These are phyloP conservation scores for Euphorbia pulcherrima DNA, from an alignment of 345 rosid species.

Conservation along the genomic window DNA sequence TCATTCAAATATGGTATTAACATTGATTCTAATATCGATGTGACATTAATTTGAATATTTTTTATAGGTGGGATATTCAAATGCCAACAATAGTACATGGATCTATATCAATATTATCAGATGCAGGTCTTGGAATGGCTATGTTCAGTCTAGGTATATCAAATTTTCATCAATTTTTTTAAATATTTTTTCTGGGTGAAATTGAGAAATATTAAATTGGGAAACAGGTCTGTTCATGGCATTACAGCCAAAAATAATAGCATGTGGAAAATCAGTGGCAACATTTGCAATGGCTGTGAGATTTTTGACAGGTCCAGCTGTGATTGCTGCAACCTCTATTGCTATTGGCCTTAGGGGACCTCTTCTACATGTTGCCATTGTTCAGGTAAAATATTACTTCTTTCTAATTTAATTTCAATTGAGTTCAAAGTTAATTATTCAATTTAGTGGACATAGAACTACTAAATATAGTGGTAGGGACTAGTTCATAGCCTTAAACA, in stretches of 20 bases:
- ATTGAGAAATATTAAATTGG: not conserved
- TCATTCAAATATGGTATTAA: too few species aligned
- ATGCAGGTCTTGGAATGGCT: constrained; percentile 86
- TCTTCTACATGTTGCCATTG: constrained; percentile 71
- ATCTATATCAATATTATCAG: constrained; percentile 66
- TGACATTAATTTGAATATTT: not conserved
- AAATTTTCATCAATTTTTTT: not conserved
- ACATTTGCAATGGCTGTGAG: constrained; percentile 77
- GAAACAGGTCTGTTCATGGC: constrained; percentile 78
- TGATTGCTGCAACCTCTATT: constrained; percentile 77
- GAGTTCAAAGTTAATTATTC: too few species aligned
- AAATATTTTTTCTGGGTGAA: not conserved
- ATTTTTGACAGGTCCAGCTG: constrained; percentile 80
- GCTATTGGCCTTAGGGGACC: constrained; percentile 70
- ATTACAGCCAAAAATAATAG: constrained; percentile 69
- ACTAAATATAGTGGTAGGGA: too few species aligned
- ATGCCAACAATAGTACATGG: constrained; percentile 69
- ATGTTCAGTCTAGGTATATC: constrained; percentile 74
- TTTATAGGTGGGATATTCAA: constrained; percentile 57
- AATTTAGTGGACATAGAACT: too few species aligned
- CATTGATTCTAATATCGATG: too few species aligned
- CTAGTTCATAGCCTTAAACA: too few species aligned
- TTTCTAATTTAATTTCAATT: not conserved
- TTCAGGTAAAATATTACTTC: constrained; percentile 48
- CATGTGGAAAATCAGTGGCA: constrained; percentile 80